phyloP scores from a whole-genome alignment of 2,329 filamentous ascomycete genomes.

The Epichloe typhina region DNA sequence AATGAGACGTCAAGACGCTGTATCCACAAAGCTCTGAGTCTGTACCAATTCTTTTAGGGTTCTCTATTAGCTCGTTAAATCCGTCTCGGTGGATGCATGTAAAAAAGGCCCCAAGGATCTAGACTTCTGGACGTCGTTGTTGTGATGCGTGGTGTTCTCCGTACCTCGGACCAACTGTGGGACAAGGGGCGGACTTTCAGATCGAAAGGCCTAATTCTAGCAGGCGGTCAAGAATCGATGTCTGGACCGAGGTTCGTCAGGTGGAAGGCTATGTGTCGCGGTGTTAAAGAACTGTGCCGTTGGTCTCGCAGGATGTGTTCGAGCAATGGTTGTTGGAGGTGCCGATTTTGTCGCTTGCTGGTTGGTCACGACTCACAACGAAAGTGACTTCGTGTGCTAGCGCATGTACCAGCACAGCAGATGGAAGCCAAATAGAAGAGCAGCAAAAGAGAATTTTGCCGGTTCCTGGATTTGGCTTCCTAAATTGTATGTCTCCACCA shows the following conservation, averaged over 20 bases:
- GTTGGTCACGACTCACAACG: not conserved
- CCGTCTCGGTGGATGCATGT: not conserved
- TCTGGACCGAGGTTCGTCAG: no score
- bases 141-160: no score
- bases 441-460: not conserved
- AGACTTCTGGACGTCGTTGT: no score
- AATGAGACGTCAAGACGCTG: not conserved
- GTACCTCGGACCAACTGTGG: no score
- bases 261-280: no score
- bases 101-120: no score
- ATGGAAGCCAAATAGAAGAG: not conserved
- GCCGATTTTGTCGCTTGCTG: not conserved
- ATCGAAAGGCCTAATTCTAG: no score
- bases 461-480: not conserved
- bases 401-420: not conserved
- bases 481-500: not conserved
- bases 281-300: no score
- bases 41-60: not conserved
- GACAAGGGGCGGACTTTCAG: no score
- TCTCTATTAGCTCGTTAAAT: not conserved
- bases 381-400: not conserved
- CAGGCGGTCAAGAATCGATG: no score
- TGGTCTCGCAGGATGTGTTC: no score
- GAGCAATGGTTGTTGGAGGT: not conserved
- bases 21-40: not conserved